Percentiles rank a stretch among this genome's conserved stretches.
Evolutionary conservation across 495 filamentous ascomycete genomes (phyloP).

Genomic region (Xylaria curta): DNA sequence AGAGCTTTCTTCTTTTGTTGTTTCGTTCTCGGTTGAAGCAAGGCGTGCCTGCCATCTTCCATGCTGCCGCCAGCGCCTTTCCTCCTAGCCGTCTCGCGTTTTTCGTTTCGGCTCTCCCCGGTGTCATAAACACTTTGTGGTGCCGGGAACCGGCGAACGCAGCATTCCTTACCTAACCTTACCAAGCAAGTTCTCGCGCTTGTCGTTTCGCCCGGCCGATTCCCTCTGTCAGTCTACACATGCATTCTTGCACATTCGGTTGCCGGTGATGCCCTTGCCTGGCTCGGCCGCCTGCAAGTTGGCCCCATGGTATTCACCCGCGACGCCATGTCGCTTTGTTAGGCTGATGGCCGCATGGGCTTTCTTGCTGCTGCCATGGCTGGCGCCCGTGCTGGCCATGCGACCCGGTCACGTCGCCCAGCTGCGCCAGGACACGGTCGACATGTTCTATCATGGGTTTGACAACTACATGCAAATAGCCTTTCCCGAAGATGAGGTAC

Average conservation of each 20-base stretch:
- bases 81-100: not conserved
- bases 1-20: not conserved
- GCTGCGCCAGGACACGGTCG: constrained; percentile 75
- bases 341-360: constrained; percentile 30
- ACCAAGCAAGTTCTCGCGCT: constrained; percentile 16
- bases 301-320: constrained; percentile 33
- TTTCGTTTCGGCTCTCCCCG: not conserved
- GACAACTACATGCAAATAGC: constrained; percentile 93
- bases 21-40: not conserved
- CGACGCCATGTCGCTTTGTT: constrained; percentile 28
- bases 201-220: constrained; percentile 10
- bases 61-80: not conserved
- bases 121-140: not conserved
- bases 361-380: constrained; percentile 41
- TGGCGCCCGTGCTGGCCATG: constrained; percentile 54
- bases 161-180: not conserved
- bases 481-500: constrained; percentile 93
- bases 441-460: constrained; percentile 97
- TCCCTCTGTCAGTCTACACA: constrained; percentile 34
- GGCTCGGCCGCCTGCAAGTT: constrained; percentile 44
- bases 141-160: constrained; percentile 26
- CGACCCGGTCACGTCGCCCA: constrained; percentile 54
- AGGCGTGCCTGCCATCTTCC: not conserved
- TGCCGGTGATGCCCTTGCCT: constrained; percentile 55
- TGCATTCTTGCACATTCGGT: constrained; percentile 40